Evolutionary conservation across 176 grass and related monocot species (phyloP).

Genomic region (Pharus latifolius): DNA sequence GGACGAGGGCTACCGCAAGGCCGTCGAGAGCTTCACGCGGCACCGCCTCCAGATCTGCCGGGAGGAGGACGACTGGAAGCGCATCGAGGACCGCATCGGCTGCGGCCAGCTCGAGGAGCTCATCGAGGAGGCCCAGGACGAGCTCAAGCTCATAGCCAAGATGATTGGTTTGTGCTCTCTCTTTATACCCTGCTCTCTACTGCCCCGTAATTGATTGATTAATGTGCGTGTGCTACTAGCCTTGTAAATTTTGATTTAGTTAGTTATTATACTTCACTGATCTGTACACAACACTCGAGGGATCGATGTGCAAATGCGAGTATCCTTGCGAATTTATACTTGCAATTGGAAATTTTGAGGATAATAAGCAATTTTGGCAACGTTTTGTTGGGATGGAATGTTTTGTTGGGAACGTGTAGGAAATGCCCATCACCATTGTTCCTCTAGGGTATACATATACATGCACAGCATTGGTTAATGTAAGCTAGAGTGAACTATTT

Average conservation of each 20-base stretch:
- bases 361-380: too few relatives aligned
- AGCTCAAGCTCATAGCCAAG: conserved; percentile 79
- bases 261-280: neutral
- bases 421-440: too few relatives aligned
- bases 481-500: neutral
- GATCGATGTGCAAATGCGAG: neutral
- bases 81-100: conserved; percentile 66
- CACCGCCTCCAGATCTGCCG: conserved; percentile 81
- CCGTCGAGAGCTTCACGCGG: conserved; percentile 73
- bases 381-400: too few relatives aligned
- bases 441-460: neutral
- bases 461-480: neutral
- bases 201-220: too few relatives aligned
- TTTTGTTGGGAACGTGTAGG: too few relatives aligned
- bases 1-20: conserved; percentile 93
- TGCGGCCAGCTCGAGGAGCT: conserved; percentile 89
- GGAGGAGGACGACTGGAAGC: conserved; percentile 72
- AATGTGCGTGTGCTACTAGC: too few relatives aligned
- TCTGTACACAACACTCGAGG: neutral
- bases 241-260: neutral
- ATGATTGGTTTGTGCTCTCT: conserved; percentile 44
- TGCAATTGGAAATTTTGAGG: too few relatives aligned
- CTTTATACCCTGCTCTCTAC: neutral
- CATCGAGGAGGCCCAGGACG: conserved; percentile 88
- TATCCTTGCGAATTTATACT: too few relatives aligned